Evolutionary conservation across 768 basidiomycete species (phyloP).

Genomic region (Rhodotorula sphaerocarpa): DNA sequence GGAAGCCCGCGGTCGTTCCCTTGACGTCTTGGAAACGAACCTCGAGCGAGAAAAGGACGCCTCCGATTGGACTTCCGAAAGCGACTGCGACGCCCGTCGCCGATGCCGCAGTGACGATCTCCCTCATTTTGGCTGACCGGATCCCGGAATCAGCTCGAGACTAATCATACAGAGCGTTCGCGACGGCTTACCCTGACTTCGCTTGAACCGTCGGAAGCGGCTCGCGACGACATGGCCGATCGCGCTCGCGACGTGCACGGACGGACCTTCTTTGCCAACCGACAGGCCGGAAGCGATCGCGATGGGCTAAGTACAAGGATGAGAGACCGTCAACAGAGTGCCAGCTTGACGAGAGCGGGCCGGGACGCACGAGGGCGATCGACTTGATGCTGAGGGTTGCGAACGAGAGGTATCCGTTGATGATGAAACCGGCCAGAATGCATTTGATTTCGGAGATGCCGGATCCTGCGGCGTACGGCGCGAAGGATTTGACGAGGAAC

Average conservation of each 20-base stretch:
- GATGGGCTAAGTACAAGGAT: constrained; percentile 59
- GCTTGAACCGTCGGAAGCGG: constrained; percentile 68
- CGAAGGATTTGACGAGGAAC: constrained; percentile 76
- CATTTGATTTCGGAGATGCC: constrained; percentile 99
- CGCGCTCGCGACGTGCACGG: constrained; percentile 93
- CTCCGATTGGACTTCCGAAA: constrained; percentile 95
- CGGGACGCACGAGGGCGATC: constrained; percentile 66
- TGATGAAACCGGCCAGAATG: constrained; percentile 90
- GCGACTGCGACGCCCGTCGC: constrained; percentile 98
- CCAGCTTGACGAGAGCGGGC: background rate
- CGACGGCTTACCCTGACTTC: constrained; percentile 67
- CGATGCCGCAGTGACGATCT: constrained; percentile 87
- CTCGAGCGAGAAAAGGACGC: constrained; percentile 95
- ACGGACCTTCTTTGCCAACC: constrained; percentile 96
- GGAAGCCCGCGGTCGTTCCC: background rate
- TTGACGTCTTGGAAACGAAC: constrained; percentile 44
- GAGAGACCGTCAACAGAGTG: too few relatives aligned
- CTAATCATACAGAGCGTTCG: too few relatives aligned
- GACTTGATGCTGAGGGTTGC: constrained; percentile 90
- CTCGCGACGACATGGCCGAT: constrained; percentile 84
- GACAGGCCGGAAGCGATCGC: constrained; percentile 95
- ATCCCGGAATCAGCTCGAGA: background rate
- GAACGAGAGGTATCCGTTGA: constrained; percentile 87
- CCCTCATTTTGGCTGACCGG: constrained; percentile 56
- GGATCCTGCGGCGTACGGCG: constrained; percentile 92